Conservation (phyloP, 352 stramenopile genomes). For the Phytopythium sindhum region DNA sequence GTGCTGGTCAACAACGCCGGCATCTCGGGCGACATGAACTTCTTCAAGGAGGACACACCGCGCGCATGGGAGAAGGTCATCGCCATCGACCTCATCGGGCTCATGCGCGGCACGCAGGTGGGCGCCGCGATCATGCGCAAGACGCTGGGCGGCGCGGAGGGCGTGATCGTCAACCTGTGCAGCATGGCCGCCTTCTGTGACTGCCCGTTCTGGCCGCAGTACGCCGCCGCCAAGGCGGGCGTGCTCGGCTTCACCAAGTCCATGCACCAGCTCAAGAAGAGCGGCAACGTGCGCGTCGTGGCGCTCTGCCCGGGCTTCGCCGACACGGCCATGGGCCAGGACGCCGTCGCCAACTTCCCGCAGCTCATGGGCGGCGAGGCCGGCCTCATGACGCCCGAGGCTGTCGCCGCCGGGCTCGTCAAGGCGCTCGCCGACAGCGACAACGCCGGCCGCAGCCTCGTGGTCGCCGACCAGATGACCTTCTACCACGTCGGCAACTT, state of each 20-base stretch:
- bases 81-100: conserved; percentile 42
- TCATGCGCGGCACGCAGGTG: conserved; percentile 50
- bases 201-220: conserved; percentile 42
- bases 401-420: conserved; percentile 36
- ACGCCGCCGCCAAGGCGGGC: conserved; percentile 46
- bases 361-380: conserved; percentile 23
- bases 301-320: conserved; percentile 43
- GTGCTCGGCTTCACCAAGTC: conserved; percentile 55
- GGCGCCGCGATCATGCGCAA: conserved; percentile 34
- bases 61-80: conserved; percentile 44
- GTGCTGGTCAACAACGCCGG: conserved; percentile 58
- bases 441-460: conserved; percentile 27
- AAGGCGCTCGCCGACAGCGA: conserved; percentile 25
- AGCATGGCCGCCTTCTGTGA: conserved; percentile 41
- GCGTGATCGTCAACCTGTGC: conserved; percentile 51
- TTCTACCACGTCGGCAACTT: conserved; percentile 13
- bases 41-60: conserved; percentile 28
- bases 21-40: conserved; percentile 33
- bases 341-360: conserved; percentile 20
- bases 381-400: conserved; percentile 22
- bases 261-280: conserved; percentile 34
- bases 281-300: conserved; percentile 45
- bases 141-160: conserved; percentile 26
- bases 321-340: conserved; percentile 43
- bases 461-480: conserved; percentile 13